phyloP scores from a whole-genome alignment of 2,329 filamentous ascomycete species.

The Monilinia vaccinii-corymbosi region DNA sequence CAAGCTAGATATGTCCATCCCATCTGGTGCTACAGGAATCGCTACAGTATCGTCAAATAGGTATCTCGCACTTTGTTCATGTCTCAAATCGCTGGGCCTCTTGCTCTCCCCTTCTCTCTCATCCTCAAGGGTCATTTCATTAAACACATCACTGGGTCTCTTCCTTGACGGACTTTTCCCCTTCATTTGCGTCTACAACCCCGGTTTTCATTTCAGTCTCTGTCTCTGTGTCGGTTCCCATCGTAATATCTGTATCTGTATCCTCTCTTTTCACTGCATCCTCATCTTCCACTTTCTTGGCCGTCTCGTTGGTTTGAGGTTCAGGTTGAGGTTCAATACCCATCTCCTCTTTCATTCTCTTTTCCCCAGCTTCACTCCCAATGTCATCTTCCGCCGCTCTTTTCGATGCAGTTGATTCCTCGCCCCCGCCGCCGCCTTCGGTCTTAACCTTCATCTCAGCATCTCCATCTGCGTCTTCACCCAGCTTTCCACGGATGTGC shows the following conservation, averaged over 20 bases:
- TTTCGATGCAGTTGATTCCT: conserved; percentile 38
- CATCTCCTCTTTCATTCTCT: conserved; percentile 2
- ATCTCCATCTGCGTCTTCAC: conserved; percentile 24
- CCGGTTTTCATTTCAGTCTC: conserved; percentile 2
- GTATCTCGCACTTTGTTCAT: not conserved
- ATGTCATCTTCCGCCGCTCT: conserved; percentile 45
- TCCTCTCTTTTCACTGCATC: not conserved
- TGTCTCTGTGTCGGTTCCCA: not conserved
- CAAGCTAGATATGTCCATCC: not conserved
- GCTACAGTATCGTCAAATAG: not conserved
- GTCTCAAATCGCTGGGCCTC: not conserved
- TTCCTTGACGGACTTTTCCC: conserved; percentile 14
- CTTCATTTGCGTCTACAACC: conserved; percentile 16
- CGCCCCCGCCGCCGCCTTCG: conserved; percentile 14
- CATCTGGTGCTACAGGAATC: not conserved
- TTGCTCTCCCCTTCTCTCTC: not conserved
- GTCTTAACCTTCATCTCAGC: conserved; percentile 15
- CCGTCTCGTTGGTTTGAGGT: not conserved
- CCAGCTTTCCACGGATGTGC: conserved; percentile 30
- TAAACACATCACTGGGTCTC: not conserved
- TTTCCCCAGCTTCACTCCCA: conserved; percentile 17
- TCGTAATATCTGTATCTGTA: not conserved
- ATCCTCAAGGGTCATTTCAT: not conserved
- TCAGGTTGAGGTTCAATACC: not conserved
- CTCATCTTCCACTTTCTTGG: not conserved